Base-by-base conservation (phyloP, 75 land plant genomes). In the Selaginella tamariscina region DNA sequence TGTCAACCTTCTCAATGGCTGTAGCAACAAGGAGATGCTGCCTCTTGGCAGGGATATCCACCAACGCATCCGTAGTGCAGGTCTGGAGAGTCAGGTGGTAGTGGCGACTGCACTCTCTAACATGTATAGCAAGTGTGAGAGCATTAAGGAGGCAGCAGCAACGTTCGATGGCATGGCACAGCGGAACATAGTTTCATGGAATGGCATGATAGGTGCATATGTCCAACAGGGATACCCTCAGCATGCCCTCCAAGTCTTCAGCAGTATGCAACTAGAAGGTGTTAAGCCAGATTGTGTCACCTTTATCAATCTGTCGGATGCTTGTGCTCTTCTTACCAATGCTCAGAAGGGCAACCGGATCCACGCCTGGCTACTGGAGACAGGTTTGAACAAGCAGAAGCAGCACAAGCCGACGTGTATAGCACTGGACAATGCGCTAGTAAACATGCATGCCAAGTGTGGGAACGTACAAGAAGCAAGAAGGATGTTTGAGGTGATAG, bases 141-240 rank as follows among this genome's bases (percentile, higher is more conserved):
- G 62, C 62, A 21, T 26, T n/a, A 23, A 59, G 18, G 62, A 59
- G 62, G 62, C 62, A n/a, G 26, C 23, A n/a, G 27, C 26, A 23
- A 23, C 21, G 21, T 26, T 59, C 21, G 26, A 5, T n/a, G 62
- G 26, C 23, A 59, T 39, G 49, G 26, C 8, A n/a, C 23, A 59
- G 21, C 26, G 62, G 18, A 59, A 59, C 26, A 23, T 59, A 5
- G 62, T 59, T 2, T 59, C 62, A n/a, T 59, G 62, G 62, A 59
- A 59, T n/a, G 62, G n/a, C 23, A 59, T 59, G 62, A 59, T 59
- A 2, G 21, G 62, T 5, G 62, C 24, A n/a, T 59, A 59, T n/a
- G 62, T n/a, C 18, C 62, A 59, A n/a, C 62, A 59, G 18, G 62
- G 62, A 2, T 8, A n/a, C 23, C n/a, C n/a, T 5, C 62, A 5